Evolutionary conservation across 2,329 filamentous ascomycete species (phyloP).

Genomic region (Sporothrix variecibatus): DNA sequence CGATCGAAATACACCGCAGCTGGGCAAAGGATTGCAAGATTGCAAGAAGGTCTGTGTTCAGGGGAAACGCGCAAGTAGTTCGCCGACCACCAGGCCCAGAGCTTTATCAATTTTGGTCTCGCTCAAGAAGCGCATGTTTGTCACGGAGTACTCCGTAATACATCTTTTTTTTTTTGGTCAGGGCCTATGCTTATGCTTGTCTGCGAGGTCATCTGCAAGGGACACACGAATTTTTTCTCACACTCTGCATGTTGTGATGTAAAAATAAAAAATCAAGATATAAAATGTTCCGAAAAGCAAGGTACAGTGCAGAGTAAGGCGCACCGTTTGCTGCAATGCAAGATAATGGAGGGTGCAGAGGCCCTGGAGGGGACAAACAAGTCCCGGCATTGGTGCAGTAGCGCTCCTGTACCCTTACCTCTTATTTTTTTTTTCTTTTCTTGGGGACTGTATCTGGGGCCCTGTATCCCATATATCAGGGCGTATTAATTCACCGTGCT

Average conservation of each 20-base stretch:
- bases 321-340: constrained; percentile 27
- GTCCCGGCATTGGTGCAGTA: constrained; percentile 5
- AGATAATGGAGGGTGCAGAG: constrained; percentile 25
- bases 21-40: background rate
- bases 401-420: background rate
- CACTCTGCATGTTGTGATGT: background rate
- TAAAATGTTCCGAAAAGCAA: constrained; percentile 21
- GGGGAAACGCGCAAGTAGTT: background rate
- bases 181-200: background rate
- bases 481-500: background rate
- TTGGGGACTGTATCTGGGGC: background rate
- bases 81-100: constrained; percentile 3
- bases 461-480: background rate
- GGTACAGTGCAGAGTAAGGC: background rate
- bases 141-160: background rate
- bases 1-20: background rate
- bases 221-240: background rate
- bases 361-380: background rate
- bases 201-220: background rate
- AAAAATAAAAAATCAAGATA: background rate
- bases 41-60: background rate
- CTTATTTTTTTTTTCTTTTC: background rate
- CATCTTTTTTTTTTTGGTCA: background rate
- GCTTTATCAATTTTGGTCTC: background rate
- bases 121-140: background rate